Base-by-base conservation (phyloP, 164 flowering plant species). In the Santalum album region DNA sequence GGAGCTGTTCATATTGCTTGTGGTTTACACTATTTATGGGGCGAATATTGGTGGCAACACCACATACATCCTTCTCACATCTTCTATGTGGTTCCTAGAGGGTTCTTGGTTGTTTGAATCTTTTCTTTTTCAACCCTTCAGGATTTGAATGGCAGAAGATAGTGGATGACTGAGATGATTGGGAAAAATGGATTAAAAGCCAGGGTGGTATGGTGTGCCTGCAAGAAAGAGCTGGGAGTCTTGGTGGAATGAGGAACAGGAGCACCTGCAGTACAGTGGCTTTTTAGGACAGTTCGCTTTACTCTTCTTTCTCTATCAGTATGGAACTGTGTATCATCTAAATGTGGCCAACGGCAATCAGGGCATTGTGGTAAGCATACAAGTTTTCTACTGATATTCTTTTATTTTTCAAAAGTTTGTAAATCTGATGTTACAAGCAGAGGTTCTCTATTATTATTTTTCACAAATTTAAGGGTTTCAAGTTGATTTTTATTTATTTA, bases 171-270 rank as follows among this genome's bases (percentile, higher is more conserved):
- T 90, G 85, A 84, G 95, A 87, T 46, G 99, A 94, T 57, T 94
- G 97, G 97, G 10, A 72, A 14, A 94, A 94, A 65, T 94, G 99
- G 99, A 90, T 90, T 21, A 86, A 71, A 65, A 81, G 75, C 62
- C 59, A 68, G 27, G 99, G 99, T 10, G 97, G 99, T 43, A 83
- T 94, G 96, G 97, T 50, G 95, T 87, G 25, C 95, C 92, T 0
- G 87, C 95, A 63, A 69, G 29, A 69, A 87, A 90, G 74, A 90
- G 97, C 69, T 94, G 97, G 99, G 96, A 94, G 63, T 90, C 97
- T 4, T 94, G 99, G 99, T 94, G 99, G 99, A 88, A 81, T 5
- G 97, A 94, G 61, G 99, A 90, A 63, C 99, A 94, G 46, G 97
- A 86, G 63, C 99, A 94, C 63, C 71, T 94, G 51, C 75, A 67